Percentiles rank a stretch among this genome's conserved stretches.
Conservation (phyloP, 140 eudicot species). For the Bidens hawaiensis region DNA sequence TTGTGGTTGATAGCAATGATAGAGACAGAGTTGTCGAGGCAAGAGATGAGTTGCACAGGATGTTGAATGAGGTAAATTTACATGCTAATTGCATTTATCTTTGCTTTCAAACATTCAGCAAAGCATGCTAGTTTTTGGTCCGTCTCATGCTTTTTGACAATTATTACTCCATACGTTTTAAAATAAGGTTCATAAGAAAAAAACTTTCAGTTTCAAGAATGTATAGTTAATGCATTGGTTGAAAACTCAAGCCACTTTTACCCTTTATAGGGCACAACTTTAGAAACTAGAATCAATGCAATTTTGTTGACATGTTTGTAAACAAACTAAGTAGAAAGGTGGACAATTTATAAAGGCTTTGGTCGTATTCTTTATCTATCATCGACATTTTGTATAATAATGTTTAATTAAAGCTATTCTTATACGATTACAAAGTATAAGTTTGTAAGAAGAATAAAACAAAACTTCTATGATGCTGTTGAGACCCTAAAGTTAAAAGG, state of each 20-base stretch:
- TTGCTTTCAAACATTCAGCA: neutral
- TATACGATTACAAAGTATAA: too few species aligned
- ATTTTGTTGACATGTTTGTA: neutral
- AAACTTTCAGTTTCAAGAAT: neutral
- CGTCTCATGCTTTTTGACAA: neutral
- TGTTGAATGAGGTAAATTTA: conserved; percentile 47
- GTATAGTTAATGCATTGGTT: neutral
- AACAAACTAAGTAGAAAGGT: neutral
- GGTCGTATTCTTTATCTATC: neutral
- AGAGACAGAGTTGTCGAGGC: conserved; percentile 62
- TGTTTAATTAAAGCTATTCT: too few species aligned
- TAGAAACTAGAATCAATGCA: neutral
- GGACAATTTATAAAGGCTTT: neutral
- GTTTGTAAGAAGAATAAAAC: too few species aligned
- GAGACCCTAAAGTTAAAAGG: too few species aligned
- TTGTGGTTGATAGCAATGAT: conserved; percentile 60
- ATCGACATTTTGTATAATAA: neutral
- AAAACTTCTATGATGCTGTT: too few species aligned
- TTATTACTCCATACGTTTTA: too few species aligned
- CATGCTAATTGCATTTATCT: neutral
- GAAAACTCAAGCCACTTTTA: neutral
- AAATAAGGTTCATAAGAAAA: neutral
- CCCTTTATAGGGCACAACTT: neutral
- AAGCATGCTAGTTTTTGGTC: neutral
- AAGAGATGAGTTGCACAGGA: conserved; percentile 60